Evolutionary conservation across 2,329 filamentous ascomycete genomes (phyloP), one percentile per base, ranked within the genome.

Genomic region (Apiospora pterosperma): DNA sequence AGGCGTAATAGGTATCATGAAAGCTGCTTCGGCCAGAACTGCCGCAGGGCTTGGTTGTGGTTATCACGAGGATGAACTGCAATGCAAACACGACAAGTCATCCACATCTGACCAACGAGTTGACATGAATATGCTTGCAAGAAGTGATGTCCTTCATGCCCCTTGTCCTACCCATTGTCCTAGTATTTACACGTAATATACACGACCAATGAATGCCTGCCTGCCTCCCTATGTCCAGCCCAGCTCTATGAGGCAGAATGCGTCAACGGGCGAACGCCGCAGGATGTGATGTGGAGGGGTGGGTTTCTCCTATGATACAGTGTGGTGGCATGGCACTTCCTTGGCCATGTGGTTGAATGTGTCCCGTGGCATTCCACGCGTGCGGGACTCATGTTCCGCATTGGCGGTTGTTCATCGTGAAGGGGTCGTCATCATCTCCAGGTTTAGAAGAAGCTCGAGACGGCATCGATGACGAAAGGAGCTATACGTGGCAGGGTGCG

Each of bases 391-490:
- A n/a, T 48, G 42, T 14, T 48, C 25, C 42, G 21, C 16, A 55
- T 55, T 25, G 48, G 28, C 48, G 25, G 41, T 42, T 42, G 16
- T 34, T 34, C 28, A 55, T 55, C 28, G 28, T 12, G 25, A 55
- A n/a, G 6, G 16, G 4, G 28, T n/a, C 23, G 34, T 28, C 34
- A 16, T 21, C 2, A 19, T 34, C 7, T 34, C 28, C 14, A 7
- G 16, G 1, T 21, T 65, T 74, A 77, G 63, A 77, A 73, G 39
- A 74, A 72, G 72, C 78, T 78, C 72, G 79, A 79, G 64, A 80
- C 76, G 69, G 82, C 81, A 67, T 88, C 84, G 72, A 88, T 79
- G 68, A 84, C 81, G 72, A 88, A 88, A 62, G 86, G 86, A 64
- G 85, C 86, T 88, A 62, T 60, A 3, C n/a, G n/a, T n/a, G n/a